Conservation (phyloP, 2,329 filamentous ascomycete species). For the Chrysoporthe austroafricana region DNA sequence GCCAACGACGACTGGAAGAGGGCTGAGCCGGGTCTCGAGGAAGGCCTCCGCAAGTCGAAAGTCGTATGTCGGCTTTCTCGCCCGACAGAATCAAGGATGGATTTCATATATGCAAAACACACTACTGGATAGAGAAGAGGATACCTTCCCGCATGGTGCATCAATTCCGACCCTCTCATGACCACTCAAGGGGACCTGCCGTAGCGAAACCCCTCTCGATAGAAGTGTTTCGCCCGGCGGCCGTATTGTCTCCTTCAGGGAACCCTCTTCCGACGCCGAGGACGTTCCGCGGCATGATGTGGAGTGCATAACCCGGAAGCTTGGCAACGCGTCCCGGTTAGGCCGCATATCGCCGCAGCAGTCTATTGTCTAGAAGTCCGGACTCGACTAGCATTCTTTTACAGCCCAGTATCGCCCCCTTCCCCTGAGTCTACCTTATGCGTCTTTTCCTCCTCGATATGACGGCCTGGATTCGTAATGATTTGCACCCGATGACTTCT, state of each 20-base stretch:
- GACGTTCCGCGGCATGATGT: neutral
- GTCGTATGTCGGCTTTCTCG: neutral
- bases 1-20: neutral
- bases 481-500: neutral
- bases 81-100: neutral
- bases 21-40: neutral
- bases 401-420: neutral
- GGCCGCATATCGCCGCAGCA: neutral
- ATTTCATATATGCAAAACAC: neutral
- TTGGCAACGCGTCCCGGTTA: neutral
- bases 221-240: neutral
- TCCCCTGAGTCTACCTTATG: neutral
- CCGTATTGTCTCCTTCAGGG: neutral
- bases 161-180: neutral
- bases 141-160: neutral
- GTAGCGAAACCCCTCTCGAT: neutral
- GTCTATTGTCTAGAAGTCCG: neutral
- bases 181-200: neutral
- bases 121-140: neutral
- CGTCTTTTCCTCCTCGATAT: neutral
- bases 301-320: neutral
- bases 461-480: neutral
- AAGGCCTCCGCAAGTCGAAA: neutral
- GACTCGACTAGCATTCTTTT: neutral
- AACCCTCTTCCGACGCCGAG: neutral